Base-by-base conservation (phyloP, 1,139 yeast genomes). In the Candida dubliniensis region DNA sequence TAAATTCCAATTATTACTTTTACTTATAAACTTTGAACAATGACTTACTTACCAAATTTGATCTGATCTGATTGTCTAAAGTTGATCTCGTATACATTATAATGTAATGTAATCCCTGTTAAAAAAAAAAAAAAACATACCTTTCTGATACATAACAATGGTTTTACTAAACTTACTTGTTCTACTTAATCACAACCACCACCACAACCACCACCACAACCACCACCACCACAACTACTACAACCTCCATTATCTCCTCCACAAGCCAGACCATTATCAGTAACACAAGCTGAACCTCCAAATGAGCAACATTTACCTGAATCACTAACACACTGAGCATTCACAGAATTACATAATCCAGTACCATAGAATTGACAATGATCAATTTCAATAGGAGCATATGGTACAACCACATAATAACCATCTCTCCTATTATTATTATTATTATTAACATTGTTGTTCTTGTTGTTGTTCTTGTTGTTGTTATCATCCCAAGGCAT, bases 401-500 rank as follows among this genome's bases (percentile, higher is more conserved):
- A 3, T 3, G 33, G 33, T 27, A 27, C n/a, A 27, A 27, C n/a
- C 30, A 27, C 30, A 27, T 27, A 27, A 27, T 27, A 7, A 27
- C n/a, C 30, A 27, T 27, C n/a, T 27, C 4, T 27, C n/a, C 10
- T 27, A 27, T 27, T 9, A 10, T 27, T 9, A 3, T n/a, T n/a
- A n/a, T n/a, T n/a, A n/a, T n/a, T n/a, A n/a, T n/a, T n/a, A n/a
- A n/a, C n/a, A n/a, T n/a, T n/a, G n/a, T n/a, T n/a, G n/a, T n/a
- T n/a, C n/a, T n/a, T n/a, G n/a, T n/a, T n/a, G n/a, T n/a, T n/a
- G n/a, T n/a, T n/a, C n/a, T n/a, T n/a, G 31, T 29, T 10, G 12
- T 10, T 29, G n/a, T 7, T 6, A 29, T 29, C 31, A 8, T 10
- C 30, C 43, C 43, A 40, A 13, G 43, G 43, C 24, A 26, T 11